Base-by-base conservation (phyloP, 768 basidiomycete species). In the Tulasnella sp. region DNA sequence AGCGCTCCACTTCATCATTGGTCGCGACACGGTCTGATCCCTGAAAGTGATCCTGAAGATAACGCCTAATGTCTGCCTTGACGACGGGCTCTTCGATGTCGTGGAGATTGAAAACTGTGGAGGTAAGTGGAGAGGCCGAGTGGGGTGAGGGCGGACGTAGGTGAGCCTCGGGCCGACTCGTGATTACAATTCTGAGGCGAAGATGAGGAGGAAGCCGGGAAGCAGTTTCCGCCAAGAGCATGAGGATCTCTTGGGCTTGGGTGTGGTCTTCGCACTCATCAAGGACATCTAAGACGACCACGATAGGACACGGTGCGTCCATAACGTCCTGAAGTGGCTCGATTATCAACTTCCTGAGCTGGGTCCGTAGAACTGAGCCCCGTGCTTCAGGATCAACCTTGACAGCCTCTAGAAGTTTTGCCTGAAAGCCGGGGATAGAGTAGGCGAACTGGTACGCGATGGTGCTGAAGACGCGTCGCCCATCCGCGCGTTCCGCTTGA, bases 241-340 rank as follows among this genome's bases (percentile, higher is more conserved):
- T n/a, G 25, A 72, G 62, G 2, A 71, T 50, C 2, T 49, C 27
- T 19, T 58, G 48, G 4, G 51, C 41, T 5, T 22, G 54, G n/a
- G 42, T 46, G n/a, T 22, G 24, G 25, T 31, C 45, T 7, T 58
- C 64, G 12, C 72, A 68, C 64, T 74, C 72, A 61, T 74, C 71
- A 27, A 74, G 62, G 1, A 67, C 73, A 61, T 75, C 73, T 22
- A 75, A 63, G 52, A 73, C 65, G 52, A 74, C 61, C 11, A 74
- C 49, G 22, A 70, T 34, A 7, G 62, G 65, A 21, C 48, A 25
- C 19, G 51, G 30, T 15, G 54, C 9, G 12, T 53, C 34, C 7
- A 38, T 21, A 11, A 21, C 21, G 1, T n/a, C 30, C 19, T 22
- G 9, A 10, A 65, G 50, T 3, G 66, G 65, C 19, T 46, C 38